Percentiles rank a stretch among this genome's conserved stretches.
Conservation (phyloP, 1,139 yeast species). For the Hemisphaericaspora subhashii region DNA sequence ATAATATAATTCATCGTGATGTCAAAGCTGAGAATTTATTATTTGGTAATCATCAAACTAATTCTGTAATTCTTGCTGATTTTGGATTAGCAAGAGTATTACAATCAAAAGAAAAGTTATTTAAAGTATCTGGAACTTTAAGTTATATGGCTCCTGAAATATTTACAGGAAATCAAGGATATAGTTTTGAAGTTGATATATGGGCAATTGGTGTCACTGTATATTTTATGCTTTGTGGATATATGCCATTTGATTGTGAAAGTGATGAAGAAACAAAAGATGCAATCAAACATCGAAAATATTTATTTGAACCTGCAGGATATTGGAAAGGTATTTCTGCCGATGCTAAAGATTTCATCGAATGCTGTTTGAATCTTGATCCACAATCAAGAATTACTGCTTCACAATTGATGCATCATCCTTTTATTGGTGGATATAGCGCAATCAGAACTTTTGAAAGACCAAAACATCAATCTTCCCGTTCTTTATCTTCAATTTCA, state of each 20-base stretch:
- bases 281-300: constrained; percentile 59
- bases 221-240: constrained; percentile 72
- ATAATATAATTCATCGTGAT: constrained; percentile 43
- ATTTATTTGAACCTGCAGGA: constrained; percentile 58
- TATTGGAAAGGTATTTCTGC: constrained; percentile 58
- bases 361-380: constrained; percentile 53
- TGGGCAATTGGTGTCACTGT: constrained; percentile 80
- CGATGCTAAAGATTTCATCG: constrained; percentile 59
- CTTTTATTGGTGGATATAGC: constrained; percentile 28
- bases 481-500: background rate
- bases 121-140: constrained; percentile 58
- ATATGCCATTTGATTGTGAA: constrained; percentile 80
- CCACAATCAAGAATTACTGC: constrained; percentile 49
- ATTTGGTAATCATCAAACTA: constrained; percentile 24
- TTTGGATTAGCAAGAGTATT: constrained; percentile 59
- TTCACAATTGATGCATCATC: constrained; percentile 47
- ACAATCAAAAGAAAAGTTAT: constrained; percentile 24
- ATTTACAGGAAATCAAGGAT: constrained; percentile 48
- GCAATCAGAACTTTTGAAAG: background rate
- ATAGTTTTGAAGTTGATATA: constrained; percentile 62
- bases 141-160: constrained; percentile 80
- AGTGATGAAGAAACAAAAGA: constrained; percentile 66
- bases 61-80: constrained; percentile 61
- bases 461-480: background rate
- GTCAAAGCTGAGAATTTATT: constrained; percentile 43